phyloP scores from a whole-genome alignment of 2,329 filamentous ascomycete genomes.

The Fonsecaea erecta region DNA sequence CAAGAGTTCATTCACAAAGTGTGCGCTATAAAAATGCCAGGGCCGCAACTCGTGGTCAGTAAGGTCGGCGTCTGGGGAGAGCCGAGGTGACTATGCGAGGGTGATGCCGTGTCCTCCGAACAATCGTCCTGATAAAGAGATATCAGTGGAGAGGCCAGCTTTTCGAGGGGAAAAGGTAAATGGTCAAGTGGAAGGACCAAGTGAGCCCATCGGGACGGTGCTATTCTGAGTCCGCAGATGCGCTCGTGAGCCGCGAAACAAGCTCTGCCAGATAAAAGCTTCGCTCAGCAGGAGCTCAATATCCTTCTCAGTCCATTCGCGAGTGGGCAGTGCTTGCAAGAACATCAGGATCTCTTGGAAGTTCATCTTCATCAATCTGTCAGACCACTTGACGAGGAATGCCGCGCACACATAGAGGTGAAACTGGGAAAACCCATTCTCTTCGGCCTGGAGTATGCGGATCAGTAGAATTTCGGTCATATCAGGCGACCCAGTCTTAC shows the following conservation, averaged over 20 bases:
- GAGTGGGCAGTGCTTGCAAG: constrained; percentile 88
- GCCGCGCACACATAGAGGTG: constrained; percentile 98
- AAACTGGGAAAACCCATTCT: constrained; percentile 97
- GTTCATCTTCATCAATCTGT: constrained; percentile 94
- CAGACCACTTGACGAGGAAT: constrained; percentile 97
- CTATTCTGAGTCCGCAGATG: constrained; percentile 65
- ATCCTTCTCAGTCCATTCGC: constrained; percentile 95
- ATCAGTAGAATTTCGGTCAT: constrained; percentile 2
- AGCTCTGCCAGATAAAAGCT: constrained; percentile 97
- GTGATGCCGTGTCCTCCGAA: neutral
- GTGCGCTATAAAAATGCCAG: neutral
- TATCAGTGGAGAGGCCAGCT: neutral
- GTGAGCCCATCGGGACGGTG: constrained; percentile 31
- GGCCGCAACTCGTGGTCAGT: neutral
- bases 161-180: neutral
- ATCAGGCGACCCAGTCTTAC: constrained; percentile 59
- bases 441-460: constrained; percentile 73
- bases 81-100: neutral
- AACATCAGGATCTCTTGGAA: constrained; percentile 98
- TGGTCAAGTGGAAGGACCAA: constrained; percentile 35
- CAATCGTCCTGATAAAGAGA: neutral
- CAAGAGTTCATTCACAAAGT: neutral
- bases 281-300: constrained; percentile 94
- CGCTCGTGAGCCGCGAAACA: constrained; percentile 92
- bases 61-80: neutral